Base-by-base conservation (phyloP, 768 basidiomycete genomes). In the Termitomyces sp. region DNA sequence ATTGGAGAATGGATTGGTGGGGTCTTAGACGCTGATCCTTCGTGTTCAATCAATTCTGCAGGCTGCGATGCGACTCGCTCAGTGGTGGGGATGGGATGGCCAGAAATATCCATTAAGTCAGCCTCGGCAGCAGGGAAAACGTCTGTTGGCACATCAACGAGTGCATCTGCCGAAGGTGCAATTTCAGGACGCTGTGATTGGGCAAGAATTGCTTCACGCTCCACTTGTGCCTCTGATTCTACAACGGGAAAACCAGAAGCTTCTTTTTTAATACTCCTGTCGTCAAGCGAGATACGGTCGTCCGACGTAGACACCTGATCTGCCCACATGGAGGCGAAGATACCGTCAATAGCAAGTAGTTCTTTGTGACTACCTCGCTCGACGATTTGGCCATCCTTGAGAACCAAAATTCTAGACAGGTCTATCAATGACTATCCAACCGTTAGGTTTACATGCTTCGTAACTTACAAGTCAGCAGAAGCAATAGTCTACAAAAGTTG, bases 291-390 rank as follows among this genome's bases (percentile, higher is more conserved):
- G 16, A 77, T 71, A 59, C 72, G 73, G 53, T 82, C 78, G 53
- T 86, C 88, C 31, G 82, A 80, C 4, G 86, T 78, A 24, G 84
- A 83, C 31, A 88, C 76, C 65, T 95, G 90, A 67, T 92, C 85
- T 0, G 89, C 85, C 94, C 94, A 97, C 90, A 95, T 89, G 0
- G 82, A 77, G 13, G 90, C 88, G 64, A 94, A 94, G 39, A 84
- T 66, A 51, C 90, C 90, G 62, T 88, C 81, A 46, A 73, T 71
- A 31, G 84, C 83, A 46, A 94, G 72, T 32, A 97, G 77, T 59
- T 94, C 91, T 57, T 81, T 83, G 70, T 93, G 92, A 42, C 72
- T 82, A 9, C 93, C 93, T 58, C 82, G 82, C 70, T 98, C 96
- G 39, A 89, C 77, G 46, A 98, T 87, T 66, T 86, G 83, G 4